Evolutionary conservation across 768 basidiomycete genomes (phyloP), one percentile per base, ranked within the genome.

Genomic region (Boletus reticulatus): DNA sequence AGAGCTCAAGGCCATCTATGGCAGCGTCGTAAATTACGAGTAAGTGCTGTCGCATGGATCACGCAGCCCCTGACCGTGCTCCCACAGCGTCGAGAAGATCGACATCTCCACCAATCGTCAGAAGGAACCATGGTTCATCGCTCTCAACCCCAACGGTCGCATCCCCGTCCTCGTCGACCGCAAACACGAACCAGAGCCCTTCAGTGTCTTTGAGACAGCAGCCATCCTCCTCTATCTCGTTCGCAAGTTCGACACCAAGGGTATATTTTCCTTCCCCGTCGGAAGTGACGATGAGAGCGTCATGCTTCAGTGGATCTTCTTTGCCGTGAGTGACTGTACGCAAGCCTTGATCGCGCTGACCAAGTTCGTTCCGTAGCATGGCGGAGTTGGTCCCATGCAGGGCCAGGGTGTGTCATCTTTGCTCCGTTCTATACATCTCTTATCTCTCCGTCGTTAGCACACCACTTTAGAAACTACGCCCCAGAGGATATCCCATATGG

Each of bases 311-410:
- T 95, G 92, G 94, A 84, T 94, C 49, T 91, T 93, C 76, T 94
- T 93, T 60, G 80, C 84, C 14, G 87, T 87, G 57, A 53, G 80
- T 62, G 4, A 12, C 19, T 1, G 22, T 5, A 5, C 4, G 12
- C n/a, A 11, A 5, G 0, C 27, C 7, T 36, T 10, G 27, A 17
- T 37, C 24, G 38, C 24, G 6, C 46, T 63, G 45, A 49, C 16
- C 37, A 41, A 48, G 4, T 9, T 16, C 12, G 39, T 46, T 38
- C 12, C 42, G 13, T 66, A 89, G 85, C 88, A 91, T 66, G 90
- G 88, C 2, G 90, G 87, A 24, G 71, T 91, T 22, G 90, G 89
- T 27, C 90, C 92, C n/a, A 94, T 92, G 89, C 89, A 93, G 76
- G 88, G 89, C 31, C 88, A 91, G 74, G 68, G 72, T 69, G 46